Evolutionary conservation across 2,329 filamentous ascomycete species (phyloP).

Genomic region (Mollisiaceae sp.): DNA sequence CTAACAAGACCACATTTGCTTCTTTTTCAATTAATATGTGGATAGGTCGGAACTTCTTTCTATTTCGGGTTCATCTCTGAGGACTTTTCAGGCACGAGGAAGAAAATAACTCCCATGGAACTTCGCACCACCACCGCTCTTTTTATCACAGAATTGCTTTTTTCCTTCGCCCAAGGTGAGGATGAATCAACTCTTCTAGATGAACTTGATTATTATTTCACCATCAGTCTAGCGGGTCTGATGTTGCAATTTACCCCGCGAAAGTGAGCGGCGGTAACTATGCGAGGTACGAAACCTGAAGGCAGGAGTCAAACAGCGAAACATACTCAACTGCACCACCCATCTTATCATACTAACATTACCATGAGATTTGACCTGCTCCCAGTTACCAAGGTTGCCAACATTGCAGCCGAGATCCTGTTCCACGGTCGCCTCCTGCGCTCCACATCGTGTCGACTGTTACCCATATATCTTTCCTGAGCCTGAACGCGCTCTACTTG

Average conservation of each 20-base stretch:
- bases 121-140: constrained; percentile 26
- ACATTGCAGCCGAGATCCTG: neutral
- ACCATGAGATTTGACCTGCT: neutral
- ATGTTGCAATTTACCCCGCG: constrained; percentile 27
- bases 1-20: constrained; percentile 35
- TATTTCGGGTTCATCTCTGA: neutral
- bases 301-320: no score
- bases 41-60: no score
- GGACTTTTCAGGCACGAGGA: constrained; percentile 28
- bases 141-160: constrained; percentile 28
- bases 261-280: neutral
- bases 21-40: constrained; percentile 40
- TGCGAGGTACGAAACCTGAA: neutral
- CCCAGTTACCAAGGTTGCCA: neutral
- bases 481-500: neutral
- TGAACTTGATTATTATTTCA: constrained; percentile 30
- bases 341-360: neutral
- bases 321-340: no score
- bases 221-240: constrained; percentile 24
- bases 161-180: constrained; percentile 30
- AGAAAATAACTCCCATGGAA: constrained; percentile 33
- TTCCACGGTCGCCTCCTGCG: neutral
- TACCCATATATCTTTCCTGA: neutral
- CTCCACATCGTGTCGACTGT: neutral
- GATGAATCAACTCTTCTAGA: constrained; percentile 25